A percentile compares a stretch with the other conserved stretches of the same genome.
These are phyloP conservation scores for Trametes punicea DNA, from an alignment of 768 basidiomycete species.

Conservation along the genomic window DNA sequence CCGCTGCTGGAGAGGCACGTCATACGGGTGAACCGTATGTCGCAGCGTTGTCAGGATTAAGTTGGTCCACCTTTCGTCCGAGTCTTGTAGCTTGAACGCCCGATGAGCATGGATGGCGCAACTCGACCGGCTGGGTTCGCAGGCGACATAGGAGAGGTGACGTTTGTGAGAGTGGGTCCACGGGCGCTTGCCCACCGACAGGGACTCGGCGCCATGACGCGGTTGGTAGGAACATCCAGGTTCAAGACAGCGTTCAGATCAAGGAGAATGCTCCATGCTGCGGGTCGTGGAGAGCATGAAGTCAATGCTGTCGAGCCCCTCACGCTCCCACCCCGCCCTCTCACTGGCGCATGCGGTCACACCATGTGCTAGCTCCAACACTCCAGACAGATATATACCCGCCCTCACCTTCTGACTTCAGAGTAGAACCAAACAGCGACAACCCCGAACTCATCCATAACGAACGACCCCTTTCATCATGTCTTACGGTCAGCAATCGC, in stretches of 20 bases:
- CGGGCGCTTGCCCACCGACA: neutral
- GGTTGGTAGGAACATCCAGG: too few species aligned
- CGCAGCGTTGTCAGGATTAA: too few species aligned
- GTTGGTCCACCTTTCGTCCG: too few species aligned
- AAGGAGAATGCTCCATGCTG: too few species aligned
- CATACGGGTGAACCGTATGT: too few species aligned
- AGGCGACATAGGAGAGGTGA: neutral
- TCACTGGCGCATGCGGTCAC: neutral
- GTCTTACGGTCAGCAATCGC: conserved; percentile 12
- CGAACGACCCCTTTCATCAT: neutral
- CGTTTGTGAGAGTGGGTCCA: neutral
- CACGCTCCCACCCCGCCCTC: neutral
- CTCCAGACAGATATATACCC: neutral
- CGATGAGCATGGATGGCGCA: too few species aligned
- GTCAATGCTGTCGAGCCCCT: neutral
- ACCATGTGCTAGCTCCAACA: conserved; percentile 7
- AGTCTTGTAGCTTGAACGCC: too few species aligned
- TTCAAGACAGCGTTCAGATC: too few species aligned
- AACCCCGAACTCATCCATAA: neutral
- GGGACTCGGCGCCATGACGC: too few species aligned
- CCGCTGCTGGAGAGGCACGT: too few species aligned
- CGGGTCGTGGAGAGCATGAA: conserved; percentile 3
- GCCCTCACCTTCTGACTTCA: neutral
- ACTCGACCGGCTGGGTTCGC: neutral
- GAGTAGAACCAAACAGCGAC: neutral